phyloP scores from a whole-genome alignment of 805 yeast species.

The Ogataea thermomethanolica region DNA sequence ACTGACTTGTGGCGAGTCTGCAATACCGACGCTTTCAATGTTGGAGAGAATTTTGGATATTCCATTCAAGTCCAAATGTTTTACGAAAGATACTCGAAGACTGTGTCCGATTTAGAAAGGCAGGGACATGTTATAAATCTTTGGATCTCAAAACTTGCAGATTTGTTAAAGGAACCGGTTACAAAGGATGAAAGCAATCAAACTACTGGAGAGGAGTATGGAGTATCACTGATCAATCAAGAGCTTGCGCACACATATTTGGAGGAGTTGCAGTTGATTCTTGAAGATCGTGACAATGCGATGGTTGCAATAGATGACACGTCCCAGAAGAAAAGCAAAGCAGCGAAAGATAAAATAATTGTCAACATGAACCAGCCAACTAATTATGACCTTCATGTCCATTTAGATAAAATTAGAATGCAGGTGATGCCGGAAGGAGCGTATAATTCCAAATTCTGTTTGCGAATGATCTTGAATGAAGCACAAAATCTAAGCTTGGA shows the following conservation, averaged over 20 bases:
- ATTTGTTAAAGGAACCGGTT: slow-evolving; percentile 47
- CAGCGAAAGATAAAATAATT: slow-evolving; percentile 11
- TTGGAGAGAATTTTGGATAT: slow-evolving; percentile 13
- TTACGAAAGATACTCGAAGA: slow-evolving; percentile 25
- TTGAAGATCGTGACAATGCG: slow-evolving; percentile 42
- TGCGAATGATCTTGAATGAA: slow-evolving; percentile 23
- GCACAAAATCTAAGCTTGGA: slow-evolving; percentile 26
- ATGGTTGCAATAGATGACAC: slow-evolving; percentile 30
- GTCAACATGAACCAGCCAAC: slow-evolving; percentile 19
- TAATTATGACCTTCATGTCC: slow-evolving; percentile 31
- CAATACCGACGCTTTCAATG: background rate
- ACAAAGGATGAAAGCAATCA: slow-evolving; percentile 23
- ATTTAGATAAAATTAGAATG: slow-evolving; percentile 31
- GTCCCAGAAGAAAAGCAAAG: slow-evolving; percentile 9
- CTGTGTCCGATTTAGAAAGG: slow-evolving; percentile 39
- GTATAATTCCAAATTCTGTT: slow-evolving; percentile 29
- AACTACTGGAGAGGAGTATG: slow-evolving; percentile 72
- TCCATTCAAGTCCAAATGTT: slow-evolving; percentile 23
- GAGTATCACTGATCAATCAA: slow-evolving; percentile 68
- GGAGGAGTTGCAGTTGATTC: slow-evolving; percentile 46
- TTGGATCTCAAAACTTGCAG: slow-evolving; percentile 45
- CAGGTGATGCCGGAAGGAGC: slow-evolving; percentile 32
- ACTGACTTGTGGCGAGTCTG: slow-evolving; percentile 8
- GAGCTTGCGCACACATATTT: slow-evolving; percentile 61
- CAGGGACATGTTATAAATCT: slow-evolving; percentile 51